Base-by-base conservation (phyloP, 2,329 filamentous ascomycete genomes). In the Fusarium veterinarium region DNA sequence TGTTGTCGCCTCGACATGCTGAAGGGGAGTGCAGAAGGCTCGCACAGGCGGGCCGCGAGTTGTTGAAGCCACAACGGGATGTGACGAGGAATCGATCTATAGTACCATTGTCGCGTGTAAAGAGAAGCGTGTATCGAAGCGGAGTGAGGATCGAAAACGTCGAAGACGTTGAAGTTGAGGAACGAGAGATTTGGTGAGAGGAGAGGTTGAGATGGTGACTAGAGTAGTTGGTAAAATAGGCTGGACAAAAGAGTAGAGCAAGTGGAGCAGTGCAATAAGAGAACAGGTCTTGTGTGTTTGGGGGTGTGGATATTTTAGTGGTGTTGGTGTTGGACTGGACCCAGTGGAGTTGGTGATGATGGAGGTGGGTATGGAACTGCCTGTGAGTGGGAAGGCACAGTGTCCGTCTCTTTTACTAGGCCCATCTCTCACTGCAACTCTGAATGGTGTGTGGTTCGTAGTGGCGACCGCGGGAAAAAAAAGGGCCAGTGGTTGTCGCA, bases 1-100 rank as follows among this genome's bases (percentile, higher is more conserved):
- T 64, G 74, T 67, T 63, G 71, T 69, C 72, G 73, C 69, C 73
- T 76, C 77, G 76, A 77, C 77, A 78, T 78, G 60, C 68, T 78
- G 76, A 63, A 70, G 42, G 40, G 53, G 61, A 52, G 45, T 49
- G 68, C 53, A 60, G 55, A 63, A 60, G 75, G 75, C 73, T 77
- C 75, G 75, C 73, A 70, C 62, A 67, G 69, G 74, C 72, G 69
- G 69, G 69, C 76, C 73, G 64, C 63, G 51, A 57, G 55, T 64
- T 60, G 71, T 63, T 61, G 65, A 56, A 69, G 73, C 72, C 75
- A 77, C 75, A 66, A 65, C 68, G 17, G 49, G 38, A 46, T 63
- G 75, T 76, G 76, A 76, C 74, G 42, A 52, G n/a, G 41, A 28
- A 62, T 71, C 61, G 40, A 63, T 74, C 73, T 77, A 77, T 78